These are phyloP conservation scores for Claviceps humidiphila DNA, from an alignment of 2,329 filamentous ascomycete genomes.

Conservation along the genomic window DNA sequence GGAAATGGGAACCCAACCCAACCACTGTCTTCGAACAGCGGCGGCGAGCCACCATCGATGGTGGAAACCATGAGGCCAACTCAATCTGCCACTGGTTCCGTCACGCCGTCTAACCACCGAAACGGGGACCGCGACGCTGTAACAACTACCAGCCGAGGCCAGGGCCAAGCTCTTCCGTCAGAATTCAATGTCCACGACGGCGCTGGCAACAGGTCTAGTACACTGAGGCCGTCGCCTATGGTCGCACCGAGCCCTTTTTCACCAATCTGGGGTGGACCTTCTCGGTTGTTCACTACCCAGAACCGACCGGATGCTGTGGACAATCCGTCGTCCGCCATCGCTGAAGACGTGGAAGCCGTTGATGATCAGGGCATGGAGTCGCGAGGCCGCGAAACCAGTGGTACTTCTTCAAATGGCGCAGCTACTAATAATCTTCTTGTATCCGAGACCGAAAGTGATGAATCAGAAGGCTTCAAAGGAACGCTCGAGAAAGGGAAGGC, in stretches of 20 bases:
- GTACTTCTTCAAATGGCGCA: neutral
- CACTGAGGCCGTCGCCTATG: constrained; percentile 19
- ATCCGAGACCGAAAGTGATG: neutral
- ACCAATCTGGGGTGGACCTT: constrained; percentile 37
- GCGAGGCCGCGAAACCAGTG: neutral
- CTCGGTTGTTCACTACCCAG: constrained; percentile 32
- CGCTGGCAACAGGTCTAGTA: neutral
- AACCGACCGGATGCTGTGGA: constrained; percentile 14
- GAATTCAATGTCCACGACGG: neutral
- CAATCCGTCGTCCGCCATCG: constrained; percentile 4
- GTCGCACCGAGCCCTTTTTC: constrained; percentile 34
- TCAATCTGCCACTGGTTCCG: constrained; percentile 1
- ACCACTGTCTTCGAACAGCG: constrained; percentile 5
- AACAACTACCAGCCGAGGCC: neutral
- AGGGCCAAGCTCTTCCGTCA: neutral
- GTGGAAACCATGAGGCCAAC: constrained; percentile 8
- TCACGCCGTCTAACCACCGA: neutral
- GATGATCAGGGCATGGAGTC: neutral
- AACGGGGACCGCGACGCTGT: neutral
- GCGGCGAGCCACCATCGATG: constrained; percentile 8
- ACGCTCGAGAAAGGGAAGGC: constrained; percentile 26
- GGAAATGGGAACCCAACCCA: constrained; percentile 15
- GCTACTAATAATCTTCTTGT: neutral
- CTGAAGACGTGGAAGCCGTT: neutral
- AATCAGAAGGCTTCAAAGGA: neutral